Conservation (phyloP, 441 rosid genomes). For the Gossypium davidsonii region DNA sequence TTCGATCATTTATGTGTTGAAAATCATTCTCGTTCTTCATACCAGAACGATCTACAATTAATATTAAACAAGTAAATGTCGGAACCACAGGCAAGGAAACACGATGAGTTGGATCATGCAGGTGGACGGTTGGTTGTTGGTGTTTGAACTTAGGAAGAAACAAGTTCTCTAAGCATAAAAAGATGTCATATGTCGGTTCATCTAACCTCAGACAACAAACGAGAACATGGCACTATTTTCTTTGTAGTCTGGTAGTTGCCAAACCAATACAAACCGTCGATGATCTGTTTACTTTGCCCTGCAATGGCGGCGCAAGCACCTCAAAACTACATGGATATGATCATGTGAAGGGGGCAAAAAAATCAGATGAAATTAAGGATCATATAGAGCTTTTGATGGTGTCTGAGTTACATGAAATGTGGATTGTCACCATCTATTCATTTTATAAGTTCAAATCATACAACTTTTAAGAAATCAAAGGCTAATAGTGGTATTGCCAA, state of each 20-base stretch:
- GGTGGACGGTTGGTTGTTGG: not conserved
- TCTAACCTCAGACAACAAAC: not conserved
- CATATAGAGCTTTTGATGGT: not conserved
- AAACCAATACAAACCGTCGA: not conserved
- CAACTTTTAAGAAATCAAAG: conserved; percentile 27
- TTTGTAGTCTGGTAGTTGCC: not conserved
- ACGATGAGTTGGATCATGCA: not conserved
- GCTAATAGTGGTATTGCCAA: conserved; percentile 23
- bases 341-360: not conserved
- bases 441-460: conserved; percentile 5
- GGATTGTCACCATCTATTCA: conserved; percentile 9
- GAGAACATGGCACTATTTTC: not conserved
- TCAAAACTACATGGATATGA: not conserved
- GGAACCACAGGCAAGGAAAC: not conserved
- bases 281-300: not conserved
- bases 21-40: too few relatives aligned
- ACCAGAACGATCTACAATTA: too few relatives aligned
- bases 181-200: not conserved
- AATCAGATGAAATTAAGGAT: not conserved
- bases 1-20: too few relatives aligned
- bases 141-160: not conserved
- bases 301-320: not conserved
- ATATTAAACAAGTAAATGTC: too few relatives aligned
- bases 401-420: conserved; percentile 12
- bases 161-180: not conserved